phyloP scores from a whole-genome alignment of 345 rosid species.

The Arabidopsis suecica region DNA sequence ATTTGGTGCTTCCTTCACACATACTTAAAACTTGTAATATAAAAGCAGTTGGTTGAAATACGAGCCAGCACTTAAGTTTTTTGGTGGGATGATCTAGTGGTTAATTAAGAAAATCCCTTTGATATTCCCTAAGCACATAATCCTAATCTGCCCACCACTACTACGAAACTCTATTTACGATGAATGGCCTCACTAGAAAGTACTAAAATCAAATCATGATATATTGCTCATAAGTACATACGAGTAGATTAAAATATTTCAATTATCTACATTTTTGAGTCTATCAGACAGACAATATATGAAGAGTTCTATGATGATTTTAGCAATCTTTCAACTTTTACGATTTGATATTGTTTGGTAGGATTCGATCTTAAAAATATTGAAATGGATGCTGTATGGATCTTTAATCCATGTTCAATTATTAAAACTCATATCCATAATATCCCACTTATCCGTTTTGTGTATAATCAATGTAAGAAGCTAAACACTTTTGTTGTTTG shows the following conservation, averaged over 20 bases:
- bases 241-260: constrained; percentile 8
- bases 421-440: neutral
- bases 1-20: constrained; percentile 34
- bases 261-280: neutral
- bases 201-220: constrained; percentile 32
- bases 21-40: constrained; percentile 28
- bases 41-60: constrained; percentile 23
- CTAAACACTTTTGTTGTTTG: neutral
- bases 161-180: constrained; percentile 42
- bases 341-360: constrained; percentile 38
- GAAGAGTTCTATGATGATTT: constrained; percentile 35
- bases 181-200: constrained; percentile 22
- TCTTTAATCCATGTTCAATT: neutral
- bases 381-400: constrained; percentile 2
- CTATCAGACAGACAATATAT: constrained; percentile 17
- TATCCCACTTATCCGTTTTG: neutral
- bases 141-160: constrained; percentile 39
- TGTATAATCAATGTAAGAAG: neutral
- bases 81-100: constrained; percentile 32
- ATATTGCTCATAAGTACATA: constrained; percentile 37
- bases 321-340: constrained; percentile 37
- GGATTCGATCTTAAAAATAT: constrained; percentile 3
- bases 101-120: constrained; percentile 30
- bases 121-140: constrained; percentile 38
- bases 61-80: constrained; percentile 37